These are phyloP conservation scores for Urochloa ruziziensis DNA, from an alignment of 176 grass and related monocot species.

Conservation along the genomic window DNA sequence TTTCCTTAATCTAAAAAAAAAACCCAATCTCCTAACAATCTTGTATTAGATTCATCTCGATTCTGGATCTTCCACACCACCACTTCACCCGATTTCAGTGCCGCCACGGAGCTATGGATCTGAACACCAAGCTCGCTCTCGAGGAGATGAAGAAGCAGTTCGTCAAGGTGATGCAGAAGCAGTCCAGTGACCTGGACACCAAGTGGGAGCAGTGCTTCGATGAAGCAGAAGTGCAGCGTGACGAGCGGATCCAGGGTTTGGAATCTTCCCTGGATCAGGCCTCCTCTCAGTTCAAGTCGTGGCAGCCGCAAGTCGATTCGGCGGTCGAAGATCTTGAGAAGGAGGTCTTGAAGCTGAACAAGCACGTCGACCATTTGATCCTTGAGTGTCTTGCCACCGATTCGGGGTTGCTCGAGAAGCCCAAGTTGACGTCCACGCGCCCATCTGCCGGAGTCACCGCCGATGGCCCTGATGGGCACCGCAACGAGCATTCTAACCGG, in stretches of 20 bases:
- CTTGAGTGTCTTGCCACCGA: too few relatives aligned
- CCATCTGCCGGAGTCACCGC: background rate
- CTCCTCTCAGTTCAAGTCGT: background rate
- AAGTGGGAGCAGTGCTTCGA: background rate
- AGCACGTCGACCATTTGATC: background rate
- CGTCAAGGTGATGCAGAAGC: background rate
- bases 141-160: too few relatives aligned
- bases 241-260: background rate
- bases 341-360: background rate
- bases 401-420: background rate
- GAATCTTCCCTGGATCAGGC: accelerated
- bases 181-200: background rate
- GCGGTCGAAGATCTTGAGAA: background rate
- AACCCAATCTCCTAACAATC: too few relatives aligned
- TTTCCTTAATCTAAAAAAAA: too few relatives aligned
- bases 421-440: background rate
- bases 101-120: background rate
- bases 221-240: accelerated
- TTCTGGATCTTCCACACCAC: background rate
- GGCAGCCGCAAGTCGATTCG: background rate
- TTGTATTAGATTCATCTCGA: background rate
- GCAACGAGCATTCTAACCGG: accelerated
- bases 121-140: accelerated
- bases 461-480: background rate
- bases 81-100: background rate